Percentiles rank a stretch among this genome's conserved stretches.
These are phyloP conservation scores for Prunus armeniaca DNA, from an alignment of 306 rosid genomes.

Conservation along the genomic window DNA sequence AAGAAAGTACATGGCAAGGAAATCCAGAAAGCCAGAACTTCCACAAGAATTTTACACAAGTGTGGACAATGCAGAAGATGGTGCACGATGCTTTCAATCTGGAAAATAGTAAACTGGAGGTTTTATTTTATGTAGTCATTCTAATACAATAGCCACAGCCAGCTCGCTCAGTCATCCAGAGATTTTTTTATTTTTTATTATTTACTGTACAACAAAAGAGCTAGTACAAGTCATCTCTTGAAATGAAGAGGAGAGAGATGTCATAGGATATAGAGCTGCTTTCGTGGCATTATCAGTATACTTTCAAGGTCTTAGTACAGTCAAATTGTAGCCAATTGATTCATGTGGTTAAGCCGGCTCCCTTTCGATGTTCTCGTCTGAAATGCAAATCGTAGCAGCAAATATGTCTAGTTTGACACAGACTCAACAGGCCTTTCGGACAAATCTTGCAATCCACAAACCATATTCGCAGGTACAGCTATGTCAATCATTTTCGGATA, in stretches of 20 bases:
- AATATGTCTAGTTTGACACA: slow-evolving; percentile 19
- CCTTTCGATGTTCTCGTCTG: background rate
- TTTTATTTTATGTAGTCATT: background rate
- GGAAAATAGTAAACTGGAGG: background rate
- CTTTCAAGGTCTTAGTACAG: background rate
- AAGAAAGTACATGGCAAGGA: background rate
- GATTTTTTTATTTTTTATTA: background rate
- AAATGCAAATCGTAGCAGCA: slow-evolving; percentile 2
- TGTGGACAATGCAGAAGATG: background rate
- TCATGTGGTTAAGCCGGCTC: background rate
- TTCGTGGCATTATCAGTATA: background rate
- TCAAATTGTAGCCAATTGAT: background rate
- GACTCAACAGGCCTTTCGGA: slow-evolving; percentile 23
- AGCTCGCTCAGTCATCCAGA: background rate
- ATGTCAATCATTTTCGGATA: slow-evolving; percentile 91
- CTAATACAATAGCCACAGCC: background rate
- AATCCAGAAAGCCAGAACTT: background rate
- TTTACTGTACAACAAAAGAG: background rate
- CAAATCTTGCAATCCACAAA: slow-evolving; percentile 74
- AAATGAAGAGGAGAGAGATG: background rate
- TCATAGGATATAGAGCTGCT: background rate
- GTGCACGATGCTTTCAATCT: background rate
- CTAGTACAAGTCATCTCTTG: background rate
- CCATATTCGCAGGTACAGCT: slow-evolving; percentile 88
- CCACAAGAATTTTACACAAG: background rate